Evolutionary conservation across 73 alveolate genomes (phyloP), one percentile per base, ranked within the genome.

Genomic region (Breviolum minutum): DNA sequence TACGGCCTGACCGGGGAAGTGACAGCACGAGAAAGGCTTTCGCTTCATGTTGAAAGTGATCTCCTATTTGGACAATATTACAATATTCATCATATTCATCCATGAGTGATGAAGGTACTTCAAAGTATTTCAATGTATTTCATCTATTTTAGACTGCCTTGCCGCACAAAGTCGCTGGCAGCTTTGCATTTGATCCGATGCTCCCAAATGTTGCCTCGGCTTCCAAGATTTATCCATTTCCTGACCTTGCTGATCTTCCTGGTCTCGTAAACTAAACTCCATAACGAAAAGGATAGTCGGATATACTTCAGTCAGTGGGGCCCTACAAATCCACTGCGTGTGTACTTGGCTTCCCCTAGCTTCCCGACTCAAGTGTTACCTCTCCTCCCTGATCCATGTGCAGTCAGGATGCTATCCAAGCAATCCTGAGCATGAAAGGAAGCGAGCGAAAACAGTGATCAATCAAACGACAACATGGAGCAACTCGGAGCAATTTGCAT

Each of bases 141-240:
- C n/a, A n/a, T n/a, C n/a, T n/a, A n/a, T 40, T 40, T 40, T 40
- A 0, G 54, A 14, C n/a, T 20, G 81, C 97, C 98, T 92, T 92
- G 86, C 48, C 91, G 89, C 66, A 76, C 63, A 62, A 74, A 92
- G 89, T 92, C 98, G 91, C 80, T 64, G 73, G 89, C 70, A 16
- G 98, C 98, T 61, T 66, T 73, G 98, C 98, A 92, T 48, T 92
- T 92, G 98, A 92, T 92, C 82, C 87, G 86, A 63, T 92, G 98
- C 90, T 73, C 98, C 20, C 12, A 32, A 29, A 81, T n/a, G 84
- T 61, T 60, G 80, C 98, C 98, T 92, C 74, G 22, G 63, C 63
- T 60, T 26, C 27, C 40, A 71, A n/a, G 29, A 20, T n/a, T 8
- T 12, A 71, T 20, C 54, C 54, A 40, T 40, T 40, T 40, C 54